Evolutionary conservation across 805 yeast genomes (phyloP).

Genomic region (Candida andamanensis): DNA sequence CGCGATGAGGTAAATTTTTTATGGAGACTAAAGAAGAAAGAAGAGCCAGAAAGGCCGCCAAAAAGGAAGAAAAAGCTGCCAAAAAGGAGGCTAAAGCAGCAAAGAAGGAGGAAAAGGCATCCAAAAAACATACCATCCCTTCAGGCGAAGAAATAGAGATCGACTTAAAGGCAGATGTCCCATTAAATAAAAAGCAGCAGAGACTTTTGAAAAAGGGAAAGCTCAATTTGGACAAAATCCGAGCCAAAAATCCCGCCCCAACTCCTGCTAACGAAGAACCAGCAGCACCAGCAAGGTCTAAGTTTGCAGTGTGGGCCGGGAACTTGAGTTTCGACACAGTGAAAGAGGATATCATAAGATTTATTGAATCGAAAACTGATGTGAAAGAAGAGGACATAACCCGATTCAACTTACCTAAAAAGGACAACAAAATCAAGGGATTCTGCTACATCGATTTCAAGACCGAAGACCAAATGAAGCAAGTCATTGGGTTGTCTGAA

Average conservation of each 20-base stretch:
- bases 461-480: constrained; percentile 51
- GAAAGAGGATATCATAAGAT: constrained; percentile 64
- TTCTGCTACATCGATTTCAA: constrained; percentile 87
- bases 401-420: constrained; percentile 77
- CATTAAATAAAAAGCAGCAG: constrained; percentile 87
- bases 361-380: constrained; percentile 56
- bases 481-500: constrained; percentile 69
- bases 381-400: constrained; percentile 48
- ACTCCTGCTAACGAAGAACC: constrained; percentile 33
- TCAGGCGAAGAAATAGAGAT: constrained; percentile 63
- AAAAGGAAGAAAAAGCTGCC: constrained; percentile 16
- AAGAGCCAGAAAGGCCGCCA: constrained; percentile 17
- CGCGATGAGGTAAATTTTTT: not conserved
- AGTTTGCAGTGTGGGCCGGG: constrained; percentile 90
- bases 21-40: constrained; percentile 15
- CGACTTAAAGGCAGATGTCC: constrained; percentile 64
- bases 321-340: constrained; percentile 82
- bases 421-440: constrained; percentile 67
- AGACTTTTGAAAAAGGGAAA: constrained; percentile 80
- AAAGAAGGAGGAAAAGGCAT: constrained; percentile 16
- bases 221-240: constrained; percentile 56
- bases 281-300: constrained; percentile 39
- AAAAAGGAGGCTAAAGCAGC: constrained; percentile 26
- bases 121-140: no score
- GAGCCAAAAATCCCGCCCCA: constrained; percentile 31